Percentiles rank a stretch among this genome's conserved stretches.
These are phyloP conservation scores for Metschnikowia aberdeeniae DNA, from an alignment of 805 yeast species.

Conservation along the genomic window DNA sequence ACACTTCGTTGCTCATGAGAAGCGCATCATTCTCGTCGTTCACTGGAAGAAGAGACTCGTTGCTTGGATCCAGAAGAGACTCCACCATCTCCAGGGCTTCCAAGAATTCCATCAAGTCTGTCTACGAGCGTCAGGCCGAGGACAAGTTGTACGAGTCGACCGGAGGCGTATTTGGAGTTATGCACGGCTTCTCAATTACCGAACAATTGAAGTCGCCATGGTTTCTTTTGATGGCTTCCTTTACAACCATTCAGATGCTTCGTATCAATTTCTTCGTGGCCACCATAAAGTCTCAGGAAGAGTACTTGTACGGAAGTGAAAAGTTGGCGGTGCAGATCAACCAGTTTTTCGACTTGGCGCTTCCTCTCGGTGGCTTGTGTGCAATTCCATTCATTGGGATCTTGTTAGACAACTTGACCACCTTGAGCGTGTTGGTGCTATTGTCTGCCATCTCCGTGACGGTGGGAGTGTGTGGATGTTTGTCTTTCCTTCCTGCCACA, in stretches of 20 bases:
- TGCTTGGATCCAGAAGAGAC: slow-evolving; percentile 24
- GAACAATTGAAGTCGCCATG: slow-evolving; percentile 60
- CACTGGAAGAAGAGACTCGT: slow-evolving; percentile 25
- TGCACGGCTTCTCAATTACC: slow-evolving; percentile 58
- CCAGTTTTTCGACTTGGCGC: slow-evolving; percentile 75
- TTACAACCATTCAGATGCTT: slow-evolving; percentile 85
- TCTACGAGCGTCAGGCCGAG: slow-evolving; percentile 65
- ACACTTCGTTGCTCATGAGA: slow-evolving; percentile 37
- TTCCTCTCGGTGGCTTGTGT: slow-evolving; percentile 83
- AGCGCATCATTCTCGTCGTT: slow-evolving; percentile 24
- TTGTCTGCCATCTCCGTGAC: slow-evolving; percentile 51
- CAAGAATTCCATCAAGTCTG: slow-evolving; percentile 49
- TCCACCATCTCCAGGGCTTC: slow-evolving; percentile 35
- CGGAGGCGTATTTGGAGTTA: slow-evolving; percentile 61
- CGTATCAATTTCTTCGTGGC: slow-evolving; percentile 92
- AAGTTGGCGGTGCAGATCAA: slow-evolving; percentile 52
- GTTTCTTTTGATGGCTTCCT: slow-evolving; percentile 72
- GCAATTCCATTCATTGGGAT: slow-evolving; percentile 87
- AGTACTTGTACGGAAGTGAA: slow-evolving; percentile 55
- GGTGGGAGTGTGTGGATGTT: slow-evolving; percentile 70
- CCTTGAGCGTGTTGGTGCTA: slow-evolving; percentile 51
- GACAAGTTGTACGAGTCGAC: slow-evolving; percentile 46
- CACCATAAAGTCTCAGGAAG: slow-evolving; percentile 79
- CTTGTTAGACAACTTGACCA: slow-evolving; percentile 68
- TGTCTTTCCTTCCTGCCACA: slow-evolving; percentile 54